Percentiles rank a stretch among this genome's conserved stretches.
Evolutionary conservation across 805 yeast species (phyloP).

Genomic region (Clavispora santaluciae): DNA sequence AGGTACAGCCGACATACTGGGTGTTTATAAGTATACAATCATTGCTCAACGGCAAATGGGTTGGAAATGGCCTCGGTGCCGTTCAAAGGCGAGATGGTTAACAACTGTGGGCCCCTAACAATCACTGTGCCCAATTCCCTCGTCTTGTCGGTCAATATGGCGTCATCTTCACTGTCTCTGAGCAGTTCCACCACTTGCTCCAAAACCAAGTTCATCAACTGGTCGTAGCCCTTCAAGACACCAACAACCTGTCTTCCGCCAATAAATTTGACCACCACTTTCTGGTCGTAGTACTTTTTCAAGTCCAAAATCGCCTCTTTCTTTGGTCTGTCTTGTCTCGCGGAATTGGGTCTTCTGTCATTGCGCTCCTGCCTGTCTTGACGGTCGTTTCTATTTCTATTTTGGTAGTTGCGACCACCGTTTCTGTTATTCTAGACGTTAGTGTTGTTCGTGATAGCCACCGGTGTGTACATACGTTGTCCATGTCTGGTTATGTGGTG

Average conservation of each 20-base stretch:
- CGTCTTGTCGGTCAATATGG: constrained; percentile 48
- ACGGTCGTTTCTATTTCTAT: constrained; percentile 7
- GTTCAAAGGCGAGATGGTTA: constrained; percentile 68
- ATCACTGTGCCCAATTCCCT: constrained; percentile 65
- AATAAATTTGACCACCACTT: constrained; percentile 70
- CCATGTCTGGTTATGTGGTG: constrained; percentile 8
- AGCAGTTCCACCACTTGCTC: constrained; percentile 66
- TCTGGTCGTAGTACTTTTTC: constrained; percentile 66
- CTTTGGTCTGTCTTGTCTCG: constrained; percentile 62
- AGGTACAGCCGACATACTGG: no score
- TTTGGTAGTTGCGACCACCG: constrained; percentile 7
- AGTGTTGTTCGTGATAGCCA: constrained; percentile 1
- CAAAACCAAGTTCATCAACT: constrained; percentile 71
- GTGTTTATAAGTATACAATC: background rate
- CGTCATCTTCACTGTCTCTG: constrained; percentile 63
- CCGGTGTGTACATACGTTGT: constrained; percentile 12
- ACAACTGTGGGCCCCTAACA: constrained; percentile 76
- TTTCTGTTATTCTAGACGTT: constrained; percentile 12
- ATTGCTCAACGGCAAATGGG: constrained; percentile 45
- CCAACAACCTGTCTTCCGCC: constrained; percentile 89
- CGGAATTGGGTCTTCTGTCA: constrained; percentile 1
- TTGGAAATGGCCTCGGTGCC: constrained; percentile 69
- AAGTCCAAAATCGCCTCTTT: constrained; percentile 86
- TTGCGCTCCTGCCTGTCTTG: constrained; percentile 1
- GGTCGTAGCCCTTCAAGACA: constrained; percentile 75